phyloP scores from a whole-genome alignment of 2,329 filamentous ascomycete genomes.

The Ustulina deusta region DNA sequence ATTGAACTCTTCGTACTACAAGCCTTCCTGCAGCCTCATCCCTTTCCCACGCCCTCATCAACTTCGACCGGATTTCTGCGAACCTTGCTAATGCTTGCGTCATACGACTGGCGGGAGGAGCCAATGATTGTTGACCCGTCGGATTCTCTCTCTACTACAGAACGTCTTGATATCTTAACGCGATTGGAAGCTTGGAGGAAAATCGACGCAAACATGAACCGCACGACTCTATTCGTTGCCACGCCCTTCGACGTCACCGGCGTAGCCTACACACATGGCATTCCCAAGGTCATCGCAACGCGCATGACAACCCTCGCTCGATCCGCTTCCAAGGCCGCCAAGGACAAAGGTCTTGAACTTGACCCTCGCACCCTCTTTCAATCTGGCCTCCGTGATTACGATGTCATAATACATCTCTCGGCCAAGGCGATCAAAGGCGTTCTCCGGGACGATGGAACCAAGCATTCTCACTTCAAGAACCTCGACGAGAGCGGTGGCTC shows the following conservation, averaged over 20 bases:
- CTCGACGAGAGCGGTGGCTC: constrained; percentile 67
- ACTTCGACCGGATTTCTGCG: constrained; percentile 84
- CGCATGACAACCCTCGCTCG: constrained; percentile 86
- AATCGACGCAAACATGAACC: constrained; percentile 89
- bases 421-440: constrained; percentile 62
- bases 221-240: constrained; percentile 82
- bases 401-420: constrained; percentile 83
- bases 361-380: constrained; percentile 74
- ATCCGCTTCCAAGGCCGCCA: constrained; percentile 75
- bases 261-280: constrained; percentile 80
- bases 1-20: constrained; percentile 85
- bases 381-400: constrained; percentile 80
- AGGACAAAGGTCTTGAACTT: constrained; percentile 64
- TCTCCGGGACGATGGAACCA: constrained; percentile 53
- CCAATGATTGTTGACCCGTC: constrained; percentile 84
- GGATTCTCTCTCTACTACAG: constrained; percentile 70
- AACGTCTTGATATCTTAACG: constrained; percentile 73
- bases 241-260: constrained; percentile 83
- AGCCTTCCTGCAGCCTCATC: constrained; percentile 83
- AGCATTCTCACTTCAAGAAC: constrained; percentile 79
- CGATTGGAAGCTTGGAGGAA: constrained; percentile 87
- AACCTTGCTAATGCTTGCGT: constrained; percentile 80
- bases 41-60: constrained; percentile 82
- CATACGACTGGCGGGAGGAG: constrained; percentile 92
- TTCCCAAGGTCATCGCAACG: constrained; percentile 84